Conservation (phyloP, 2,329 filamentous ascomycete species). For the Fusarium ambrosium region DNA sequence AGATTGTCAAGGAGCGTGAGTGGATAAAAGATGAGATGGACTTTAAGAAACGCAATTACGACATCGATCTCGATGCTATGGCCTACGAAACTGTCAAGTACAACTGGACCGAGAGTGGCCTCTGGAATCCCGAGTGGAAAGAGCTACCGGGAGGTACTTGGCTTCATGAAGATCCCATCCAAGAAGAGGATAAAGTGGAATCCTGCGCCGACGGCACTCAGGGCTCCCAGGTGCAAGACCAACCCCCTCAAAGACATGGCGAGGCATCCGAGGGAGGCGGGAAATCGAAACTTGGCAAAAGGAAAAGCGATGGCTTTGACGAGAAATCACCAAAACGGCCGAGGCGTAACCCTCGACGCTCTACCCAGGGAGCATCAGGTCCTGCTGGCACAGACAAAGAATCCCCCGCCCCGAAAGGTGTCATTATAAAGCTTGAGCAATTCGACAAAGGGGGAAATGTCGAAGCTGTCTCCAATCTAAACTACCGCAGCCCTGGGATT, state of each 20-base stretch:
- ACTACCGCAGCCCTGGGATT: neutral
- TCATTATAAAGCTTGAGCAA: neutral
- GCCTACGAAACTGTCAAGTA: constrained; percentile 24
- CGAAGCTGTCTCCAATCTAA: neutral
- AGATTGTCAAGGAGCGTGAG: constrained; percentile 25
- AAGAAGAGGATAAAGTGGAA: neutral
- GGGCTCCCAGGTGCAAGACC: neutral
- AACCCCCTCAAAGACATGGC: neutral
- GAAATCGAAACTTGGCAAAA: neutral
- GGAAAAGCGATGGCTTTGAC: neutral
- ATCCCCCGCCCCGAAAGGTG: neutral
- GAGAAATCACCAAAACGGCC: constrained; percentile 4
- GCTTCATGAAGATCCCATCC: neutral
- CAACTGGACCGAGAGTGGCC: neutral
- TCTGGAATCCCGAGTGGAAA: neutral
- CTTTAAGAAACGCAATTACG: neutral
- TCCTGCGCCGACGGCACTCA: neutral
- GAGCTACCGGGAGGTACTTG: neutral
- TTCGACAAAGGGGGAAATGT: neutral
- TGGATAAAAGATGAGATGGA: constrained; percentile 23
- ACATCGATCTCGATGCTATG: constrained; percentile 9
- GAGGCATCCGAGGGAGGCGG: neutral
- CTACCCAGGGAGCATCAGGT: neutral
- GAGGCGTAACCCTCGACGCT: neutral
- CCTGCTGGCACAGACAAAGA: neutral